Base-by-base conservation (phyloP, 2,329 filamentous ascomycete species). In the Bertia moriformis region DNA sequence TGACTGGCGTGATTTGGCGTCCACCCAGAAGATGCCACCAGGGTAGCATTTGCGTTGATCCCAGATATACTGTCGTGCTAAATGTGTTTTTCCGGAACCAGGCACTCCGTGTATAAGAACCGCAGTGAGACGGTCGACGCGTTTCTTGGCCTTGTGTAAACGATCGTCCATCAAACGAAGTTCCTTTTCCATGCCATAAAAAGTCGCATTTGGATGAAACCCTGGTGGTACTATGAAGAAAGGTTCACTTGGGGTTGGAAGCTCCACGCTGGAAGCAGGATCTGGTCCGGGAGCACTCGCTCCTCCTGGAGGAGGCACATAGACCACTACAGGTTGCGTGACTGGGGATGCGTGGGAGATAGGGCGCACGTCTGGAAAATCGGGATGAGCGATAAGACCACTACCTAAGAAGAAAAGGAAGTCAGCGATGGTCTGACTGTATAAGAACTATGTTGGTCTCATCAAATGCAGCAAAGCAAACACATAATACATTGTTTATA, bases 11-110 rank as follows among this genome's bases (percentile, higher is more conserved):
- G 70, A 73, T 45, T 74, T 78, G 5, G 75, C 73, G 38, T 75
- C 67, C 14, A 83, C 66, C 79, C 79, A 84, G 52, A 80, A 84
- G 33, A 82, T 65, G 1, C 79, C 79, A 2, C 76, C 77, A 0
- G 71, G 67, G 46, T 78, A 83, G 43, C 71, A 60, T 3, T 64
- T 56, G 24, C 63, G 69, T 47, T 81, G 69, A 3, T 61, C 54
- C 47, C 75, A 80, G 19, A 80, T 68, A 49, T 83, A 83, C 52
- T 83, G 66, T 3, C 78, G 66, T 19, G 77, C 77, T 13, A 83
- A 58, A 48, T 83, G 78, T 1, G 75, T 77, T 54, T 84, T 84
- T 2, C 79, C 79, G 13, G 71, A 71, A 2, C 79, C 79, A 2
- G 77, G 72, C 29, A 76, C 69, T 24, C 73, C 73, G 44, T 73